phyloP scores from a whole-genome alignment of 2,329 filamentous ascomycete genomes.

The Cladorrhinum sp. region DNA sequence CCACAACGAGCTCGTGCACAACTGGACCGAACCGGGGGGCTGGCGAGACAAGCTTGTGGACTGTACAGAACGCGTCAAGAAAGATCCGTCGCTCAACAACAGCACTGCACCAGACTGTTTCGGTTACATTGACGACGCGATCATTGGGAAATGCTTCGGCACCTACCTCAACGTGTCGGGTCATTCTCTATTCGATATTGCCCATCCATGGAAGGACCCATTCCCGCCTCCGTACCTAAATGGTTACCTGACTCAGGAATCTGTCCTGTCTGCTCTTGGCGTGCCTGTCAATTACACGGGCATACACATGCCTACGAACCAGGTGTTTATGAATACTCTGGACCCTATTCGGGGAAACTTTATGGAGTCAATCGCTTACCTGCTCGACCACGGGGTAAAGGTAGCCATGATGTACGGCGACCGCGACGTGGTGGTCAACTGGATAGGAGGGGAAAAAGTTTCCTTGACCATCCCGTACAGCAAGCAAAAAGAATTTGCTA shows the following conservation, averaged over 20 bases:
- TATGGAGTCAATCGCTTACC: background rate
- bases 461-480: background rate
- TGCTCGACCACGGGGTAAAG: background rate
- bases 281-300: background rate
- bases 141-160: background rate
- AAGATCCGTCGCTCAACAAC: background rate
- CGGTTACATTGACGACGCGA: background rate
- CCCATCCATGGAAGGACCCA: background rate
- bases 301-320: background rate
- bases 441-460: background rate
- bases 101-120: background rate
- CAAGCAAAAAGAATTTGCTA: background rate
- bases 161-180: background rate
- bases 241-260: background rate
- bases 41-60: background rate
- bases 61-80: background rate
- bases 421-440: background rate
- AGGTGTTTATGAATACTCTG: background rate
- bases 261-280: background rate
- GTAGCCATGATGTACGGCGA: background rate
- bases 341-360: background rate
- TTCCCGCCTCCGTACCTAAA: background rate
- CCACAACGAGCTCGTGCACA: background rate
- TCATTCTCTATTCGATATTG: background rate
- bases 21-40: background rate